Percentiles rank a stretch among this genome's conserved stretches.
Conservation (phyloP, 139 green algal genomes). For the Chlorella sp. region DNA sequence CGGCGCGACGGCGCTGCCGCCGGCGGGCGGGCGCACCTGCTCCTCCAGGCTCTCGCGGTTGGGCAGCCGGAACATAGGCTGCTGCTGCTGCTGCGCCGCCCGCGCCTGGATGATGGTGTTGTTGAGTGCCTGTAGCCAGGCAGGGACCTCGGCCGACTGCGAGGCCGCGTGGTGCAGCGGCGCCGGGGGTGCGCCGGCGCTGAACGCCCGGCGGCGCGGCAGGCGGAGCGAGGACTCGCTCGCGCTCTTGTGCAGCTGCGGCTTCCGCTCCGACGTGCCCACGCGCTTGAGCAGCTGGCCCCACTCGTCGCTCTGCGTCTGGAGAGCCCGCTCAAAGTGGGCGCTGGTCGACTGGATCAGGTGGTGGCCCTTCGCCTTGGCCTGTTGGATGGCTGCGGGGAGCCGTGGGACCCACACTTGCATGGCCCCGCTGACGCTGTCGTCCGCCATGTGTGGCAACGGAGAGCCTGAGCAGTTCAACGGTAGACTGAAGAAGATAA, state of each 20-base stretch:
- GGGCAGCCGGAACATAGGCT: constrained; percentile 14
- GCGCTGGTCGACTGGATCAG: too few relatives aligned
- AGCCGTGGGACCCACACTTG: too few relatives aligned
- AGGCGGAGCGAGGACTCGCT: constrained; percentile 28
- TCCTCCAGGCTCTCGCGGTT: constrained; percentile 17
- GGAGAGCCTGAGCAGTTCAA: too few relatives aligned
- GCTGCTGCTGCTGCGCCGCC: constrained; percentile 10
- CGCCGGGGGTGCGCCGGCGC: not conserved
- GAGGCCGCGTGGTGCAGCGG: constrained; percentile 1
- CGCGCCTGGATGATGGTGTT: constrained; percentile 30
- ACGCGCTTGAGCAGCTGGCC: constrained; percentile 14
- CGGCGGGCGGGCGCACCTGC: constrained; percentile 11
- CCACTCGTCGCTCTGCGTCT: too few relatives aligned
- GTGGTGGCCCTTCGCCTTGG: too few relatives aligned
- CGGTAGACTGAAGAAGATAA: too few relatives aligned
- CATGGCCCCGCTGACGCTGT: too few relatives aligned
- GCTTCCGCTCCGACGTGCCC: not conserved
- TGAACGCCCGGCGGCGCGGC: not conserved
- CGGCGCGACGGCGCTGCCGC: too few relatives aligned
- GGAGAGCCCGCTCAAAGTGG: too few relatives aligned
- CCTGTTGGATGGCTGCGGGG: too few relatives aligned
- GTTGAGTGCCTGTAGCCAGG: constrained; percentile 34
- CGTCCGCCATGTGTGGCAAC: too few relatives aligned
- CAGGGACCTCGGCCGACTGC: constrained; percentile 8
- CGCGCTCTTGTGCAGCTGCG: constrained; percentile 10